These are phyloP conservation scores for Cyclotella cryptica DNA, from an alignment of 108 stramenopile species.

Conservation along the genomic window DNA sequence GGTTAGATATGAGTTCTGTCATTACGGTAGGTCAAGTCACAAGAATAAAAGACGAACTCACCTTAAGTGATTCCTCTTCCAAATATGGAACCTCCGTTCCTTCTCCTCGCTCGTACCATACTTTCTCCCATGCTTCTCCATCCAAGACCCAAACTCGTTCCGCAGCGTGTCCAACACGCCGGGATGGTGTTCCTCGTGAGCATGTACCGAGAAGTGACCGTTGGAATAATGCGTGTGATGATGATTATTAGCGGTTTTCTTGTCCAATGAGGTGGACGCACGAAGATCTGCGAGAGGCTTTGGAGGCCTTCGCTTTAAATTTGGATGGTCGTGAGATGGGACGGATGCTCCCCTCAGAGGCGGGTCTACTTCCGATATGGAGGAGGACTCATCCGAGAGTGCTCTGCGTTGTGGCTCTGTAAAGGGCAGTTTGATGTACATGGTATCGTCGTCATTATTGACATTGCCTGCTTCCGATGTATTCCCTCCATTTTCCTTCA, in stretches of 20 bases:
- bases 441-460: slow-evolving; percentile 26
- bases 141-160: slow-evolving; percentile 83
- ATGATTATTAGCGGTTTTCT: slow-evolving; percentile 9
- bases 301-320: slow-evolving; percentile 26
- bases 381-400: neutral
- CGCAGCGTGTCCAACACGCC: slow-evolving; percentile 50
- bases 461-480: neutral
- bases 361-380: slow-evolving; percentile 33
- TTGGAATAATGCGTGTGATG: neutral
- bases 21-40: neutral
- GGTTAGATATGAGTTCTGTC: neutral
- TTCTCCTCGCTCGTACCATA: slow-evolving; percentile 74
- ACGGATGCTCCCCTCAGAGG: slow-evolving; percentile 32
- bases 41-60: slow-evolving; percentile 24
- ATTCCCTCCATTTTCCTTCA: neutral
- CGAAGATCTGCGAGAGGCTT: neutral
- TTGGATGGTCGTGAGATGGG: slow-evolving; percentile 3
- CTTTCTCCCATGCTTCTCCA: slow-evolving; percentile 57
- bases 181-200: slow-evolving; percentile 14
- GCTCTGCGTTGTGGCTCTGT: slow-evolving; percentile 4
- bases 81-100: slow-evolving; percentile 77
- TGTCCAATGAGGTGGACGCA: neutral
- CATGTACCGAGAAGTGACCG: neutral
- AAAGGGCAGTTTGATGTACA: slow-evolving; percentile 50
- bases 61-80: slow-evolving; percentile 79